These are phyloP conservation scores for Neonectria punicea DNA, from an alignment of 2,329 filamentous ascomycete genomes.

Conservation along the genomic window DNA sequence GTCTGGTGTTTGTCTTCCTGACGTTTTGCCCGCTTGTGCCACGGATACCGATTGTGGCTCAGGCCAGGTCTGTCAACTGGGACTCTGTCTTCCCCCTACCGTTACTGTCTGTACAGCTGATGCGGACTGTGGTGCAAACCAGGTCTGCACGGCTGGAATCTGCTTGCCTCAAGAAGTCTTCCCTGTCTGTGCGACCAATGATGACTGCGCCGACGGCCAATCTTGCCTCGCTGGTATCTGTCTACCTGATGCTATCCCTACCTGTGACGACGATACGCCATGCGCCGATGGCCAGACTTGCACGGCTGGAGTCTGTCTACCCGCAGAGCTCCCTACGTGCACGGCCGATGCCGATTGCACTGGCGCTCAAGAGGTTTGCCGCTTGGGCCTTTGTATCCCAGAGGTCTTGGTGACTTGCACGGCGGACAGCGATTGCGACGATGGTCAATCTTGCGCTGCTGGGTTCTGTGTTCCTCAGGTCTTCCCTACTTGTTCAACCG, in stretches of 20 bases:
- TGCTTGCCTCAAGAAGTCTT: slow-evolving; percentile 2
- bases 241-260: background rate
- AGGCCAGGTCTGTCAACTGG: background rate
- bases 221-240: slow-evolving; percentile 1
- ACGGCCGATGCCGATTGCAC: background rate
- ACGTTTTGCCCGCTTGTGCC: background rate
- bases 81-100: background rate
- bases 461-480: slow-evolving; percentile 3
- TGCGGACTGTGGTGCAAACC: background rate
- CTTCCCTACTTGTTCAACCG: too few species aligned
- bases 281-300: background rate
- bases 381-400: background rate
- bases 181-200: background rate
- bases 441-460: background rate
- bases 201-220: background rate
- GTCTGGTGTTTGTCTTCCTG: background rate
- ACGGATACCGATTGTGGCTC: background rate
- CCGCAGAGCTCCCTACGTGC: background rate
- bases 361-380: background rate
- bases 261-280: background rate
- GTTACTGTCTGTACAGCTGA: background rate
- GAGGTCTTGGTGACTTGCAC: background rate
- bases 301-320: background rate
- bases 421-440: background rate
- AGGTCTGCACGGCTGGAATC: slow-evolving; percentile 3